Percentiles rank a stretch among this genome's conserved stretches.
Evolutionary conservation across 129 eudicot genomes (phyloP).

Genomic region (Cynara cardunculus): DNA sequence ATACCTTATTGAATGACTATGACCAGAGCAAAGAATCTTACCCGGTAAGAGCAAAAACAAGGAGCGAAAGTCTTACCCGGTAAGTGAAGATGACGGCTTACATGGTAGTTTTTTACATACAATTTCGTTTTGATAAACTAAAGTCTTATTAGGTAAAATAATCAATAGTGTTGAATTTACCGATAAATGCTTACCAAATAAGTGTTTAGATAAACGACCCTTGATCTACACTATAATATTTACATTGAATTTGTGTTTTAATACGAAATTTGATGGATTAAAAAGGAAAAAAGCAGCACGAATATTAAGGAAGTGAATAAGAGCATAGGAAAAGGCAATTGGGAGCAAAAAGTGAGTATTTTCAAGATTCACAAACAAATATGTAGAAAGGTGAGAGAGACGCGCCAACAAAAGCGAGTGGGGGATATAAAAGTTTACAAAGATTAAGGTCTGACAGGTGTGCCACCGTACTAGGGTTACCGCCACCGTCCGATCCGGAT

Average conservation of each 20-base stretch:
- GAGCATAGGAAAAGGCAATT: not conserved
- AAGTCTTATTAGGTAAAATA: no score
- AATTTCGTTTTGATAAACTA: no score
- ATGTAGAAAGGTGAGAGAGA: not conserved
- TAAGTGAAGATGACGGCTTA: no score
- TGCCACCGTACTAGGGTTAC: constrained; percentile 25
- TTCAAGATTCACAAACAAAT: constrained; percentile 9
- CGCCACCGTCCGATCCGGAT: constrained; percentile 27
- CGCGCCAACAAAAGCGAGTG: constrained; percentile 5
- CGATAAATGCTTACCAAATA: no score
- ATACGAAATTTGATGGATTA: not conserved
- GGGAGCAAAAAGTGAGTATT: constrained; percentile 2
- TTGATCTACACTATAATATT: not conserved
- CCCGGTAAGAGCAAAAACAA: no score
- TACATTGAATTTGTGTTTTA: not conserved
- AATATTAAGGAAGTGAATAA: not conserved
- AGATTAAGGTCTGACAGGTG: constrained; percentile 3
- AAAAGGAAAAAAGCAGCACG: not conserved
- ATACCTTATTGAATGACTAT: no score
- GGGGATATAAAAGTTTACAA: not conserved
- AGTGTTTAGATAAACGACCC: no score
- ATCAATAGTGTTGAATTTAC: no score
- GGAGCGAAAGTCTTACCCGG: no score
- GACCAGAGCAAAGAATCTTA: no score
- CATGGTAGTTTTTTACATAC: no score